A percentile compares a stretch with the other conserved stretches of the same genome.
Evolutionary conservation across 441 rosid species (phyloP).

Genomic region (Raphanus hybrid): DNA sequence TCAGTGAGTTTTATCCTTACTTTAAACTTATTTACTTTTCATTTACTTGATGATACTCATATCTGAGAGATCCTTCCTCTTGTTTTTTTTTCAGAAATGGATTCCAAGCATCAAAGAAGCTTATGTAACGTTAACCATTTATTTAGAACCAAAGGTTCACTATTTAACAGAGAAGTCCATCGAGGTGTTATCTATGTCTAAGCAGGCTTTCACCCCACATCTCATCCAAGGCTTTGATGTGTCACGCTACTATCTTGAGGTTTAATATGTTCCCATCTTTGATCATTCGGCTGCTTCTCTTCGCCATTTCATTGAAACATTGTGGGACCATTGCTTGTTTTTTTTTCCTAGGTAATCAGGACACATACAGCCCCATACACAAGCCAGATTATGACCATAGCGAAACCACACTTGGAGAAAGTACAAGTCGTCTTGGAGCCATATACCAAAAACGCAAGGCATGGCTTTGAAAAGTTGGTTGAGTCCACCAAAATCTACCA

Average conservation of each 20-base stretch:
- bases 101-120: slow-evolving; percentile 50
- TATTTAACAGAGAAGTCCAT: slow-evolving; percentile 42
- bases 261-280: slow-evolving; percentile 24
- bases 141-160: slow-evolving; percentile 43
- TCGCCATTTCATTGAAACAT: not conserved
- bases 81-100: slow-evolving; percentile 43
- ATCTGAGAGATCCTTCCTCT: slow-evolving; percentile 12
- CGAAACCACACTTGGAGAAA: slow-evolving; percentile 43
- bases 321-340: not conserved
- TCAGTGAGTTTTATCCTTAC: slow-evolving; percentile 40
- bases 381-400: slow-evolving; percentile 28
- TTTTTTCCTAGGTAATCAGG: not conserved
- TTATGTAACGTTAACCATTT: slow-evolving; percentile 30
- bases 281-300: not conserved
- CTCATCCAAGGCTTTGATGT: slow-evolving; percentile 37
- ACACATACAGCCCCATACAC: not conserved
- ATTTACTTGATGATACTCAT: slow-evolving; percentile 3
- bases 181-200: slow-evolving; percentile 43
- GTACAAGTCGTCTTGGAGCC: slow-evolving; percentile 45
- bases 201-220: slow-evolving; percentile 40
- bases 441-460: slow-evolving; percentile 29
- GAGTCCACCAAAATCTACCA: slow-evolving; percentile 40
- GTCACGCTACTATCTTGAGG: slow-evolving; percentile 43
- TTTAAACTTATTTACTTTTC: not conserved
- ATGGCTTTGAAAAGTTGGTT: slow-evolving; percentile 34